Conservation (phyloP, 768 basidiomycete genomes). For the Boletus bicolor region DNA sequence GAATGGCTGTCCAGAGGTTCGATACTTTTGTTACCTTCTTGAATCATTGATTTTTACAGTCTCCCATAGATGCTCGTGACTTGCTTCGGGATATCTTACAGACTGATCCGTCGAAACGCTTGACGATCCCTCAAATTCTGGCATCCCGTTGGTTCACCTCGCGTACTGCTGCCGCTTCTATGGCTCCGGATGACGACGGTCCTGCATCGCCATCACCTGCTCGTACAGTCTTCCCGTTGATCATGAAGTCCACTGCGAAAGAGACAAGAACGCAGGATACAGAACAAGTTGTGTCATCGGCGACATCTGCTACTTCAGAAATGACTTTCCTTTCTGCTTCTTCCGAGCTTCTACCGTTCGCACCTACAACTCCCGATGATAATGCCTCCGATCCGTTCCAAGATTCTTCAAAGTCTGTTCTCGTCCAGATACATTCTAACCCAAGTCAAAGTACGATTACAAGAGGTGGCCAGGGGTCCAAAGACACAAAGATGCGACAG, state of each 20-base stretch:
- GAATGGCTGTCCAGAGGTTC: conserved; percentile 86
- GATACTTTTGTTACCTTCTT: conserved; percentile 17
- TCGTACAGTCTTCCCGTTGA: conserved; percentile 29
- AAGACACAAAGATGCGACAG: conserved; percentile 35
- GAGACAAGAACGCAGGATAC: conserved; percentile 12
- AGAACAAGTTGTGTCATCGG: conserved; percentile 45
- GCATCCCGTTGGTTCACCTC: conserved; percentile 81
- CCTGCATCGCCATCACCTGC: conserved; percentile 33
- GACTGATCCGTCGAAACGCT: conserved; percentile 71
- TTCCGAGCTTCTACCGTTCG: conserved; percentile 48
- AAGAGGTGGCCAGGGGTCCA: conserved; percentile 32
- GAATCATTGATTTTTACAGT: conserved; percentile 3
- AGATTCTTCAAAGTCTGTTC: conserved; percentile 15
- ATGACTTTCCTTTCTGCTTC: conserved; percentile 53
- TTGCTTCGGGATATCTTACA: conserved; percentile 75
- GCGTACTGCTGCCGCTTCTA: conserved; percentile 8
- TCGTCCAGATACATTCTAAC: conserved; percentile 44
- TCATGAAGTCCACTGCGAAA: conserved; percentile 16
- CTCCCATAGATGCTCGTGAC: conserved; percentile 70
- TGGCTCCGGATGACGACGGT: conserved; percentile 11
- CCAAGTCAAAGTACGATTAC: conserved; percentile 61
- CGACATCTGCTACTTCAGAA: conserved; percentile 37
- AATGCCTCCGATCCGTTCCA: conserved; percentile 41
- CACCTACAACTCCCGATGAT: conserved; percentile 59
- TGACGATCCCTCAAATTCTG: conserved; percentile 81